A percentile compares a stretch with the other conserved stretches of the same genome.
Evolutionary conservation across 2,329 filamentous ascomycete species (phyloP).

Genomic region (Macrophomina pseudophaseolina): DNA sequence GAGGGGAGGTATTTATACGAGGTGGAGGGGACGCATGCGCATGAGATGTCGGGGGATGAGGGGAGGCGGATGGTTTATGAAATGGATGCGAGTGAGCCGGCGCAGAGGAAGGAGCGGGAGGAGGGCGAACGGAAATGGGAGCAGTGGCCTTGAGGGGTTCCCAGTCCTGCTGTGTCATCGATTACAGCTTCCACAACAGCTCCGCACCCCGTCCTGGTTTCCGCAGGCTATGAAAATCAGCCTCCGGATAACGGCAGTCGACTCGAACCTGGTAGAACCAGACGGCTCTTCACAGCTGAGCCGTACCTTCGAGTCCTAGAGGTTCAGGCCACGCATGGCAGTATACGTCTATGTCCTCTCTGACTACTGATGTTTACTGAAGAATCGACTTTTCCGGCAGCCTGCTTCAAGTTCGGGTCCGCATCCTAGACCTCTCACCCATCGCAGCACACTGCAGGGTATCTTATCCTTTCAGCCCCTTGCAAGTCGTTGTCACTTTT

Average conservation of each 20-base stretch:
- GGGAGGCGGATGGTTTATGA: conserved; percentile 61
- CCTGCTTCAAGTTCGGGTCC: no score
- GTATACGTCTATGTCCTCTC: no score
- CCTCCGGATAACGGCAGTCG: not conserved
- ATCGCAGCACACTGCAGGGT: no score
- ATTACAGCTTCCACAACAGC: not conserved
- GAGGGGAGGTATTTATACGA: conserved; percentile 30
- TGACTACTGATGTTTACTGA: no score
- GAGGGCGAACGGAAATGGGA: not conserved
- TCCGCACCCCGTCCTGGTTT: not conserved
- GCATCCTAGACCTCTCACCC: no score
- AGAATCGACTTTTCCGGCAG: no score
- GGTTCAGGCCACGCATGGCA: no score
- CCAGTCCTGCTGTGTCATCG: not conserved
- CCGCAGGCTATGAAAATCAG: no score
- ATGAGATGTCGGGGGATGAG: conserved; percentile 47
- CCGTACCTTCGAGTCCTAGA: no score
- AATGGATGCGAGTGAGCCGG: conserved; percentile 63
- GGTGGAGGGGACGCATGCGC: conserved; percentile 62
- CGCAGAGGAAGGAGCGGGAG: not conserved
- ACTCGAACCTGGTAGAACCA: not conserved
- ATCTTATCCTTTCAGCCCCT: no score
- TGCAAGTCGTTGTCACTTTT: no score
- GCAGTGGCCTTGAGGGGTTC: not conserved
- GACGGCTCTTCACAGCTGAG: no score